These are phyloP conservation scores for Nelumbo lutea DNA, from an alignment of 164 flowering plant genomes.

Conservation along the genomic window DNA sequence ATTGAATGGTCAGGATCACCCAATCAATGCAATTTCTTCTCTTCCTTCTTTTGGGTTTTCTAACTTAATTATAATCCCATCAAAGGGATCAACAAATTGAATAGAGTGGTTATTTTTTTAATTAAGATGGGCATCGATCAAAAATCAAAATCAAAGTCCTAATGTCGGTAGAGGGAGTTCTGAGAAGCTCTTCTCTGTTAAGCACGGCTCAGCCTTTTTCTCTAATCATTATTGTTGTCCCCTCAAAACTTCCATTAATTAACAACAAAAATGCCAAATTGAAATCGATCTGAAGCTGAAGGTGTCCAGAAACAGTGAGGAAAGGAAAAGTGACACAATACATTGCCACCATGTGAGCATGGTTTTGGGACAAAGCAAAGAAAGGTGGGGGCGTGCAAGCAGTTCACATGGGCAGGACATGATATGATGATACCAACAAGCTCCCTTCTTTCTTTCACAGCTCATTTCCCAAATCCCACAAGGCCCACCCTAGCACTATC, in stretches of 20 bases:
- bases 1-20: no score
- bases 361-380: conserved; percentile 47
- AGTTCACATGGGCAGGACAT: conserved; percentile 38
- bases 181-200: no score
- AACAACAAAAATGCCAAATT: conserved; percentile 6
- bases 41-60: no score
- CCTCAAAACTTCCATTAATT: conserved; percentile 1
- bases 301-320: conserved; percentile 5
- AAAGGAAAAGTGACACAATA: neutral
- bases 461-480: conserved; percentile 6
- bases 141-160: no score
- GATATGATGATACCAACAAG: conserved; percentile 3
- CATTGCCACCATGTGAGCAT: conserved; percentile 38
- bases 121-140: no score
- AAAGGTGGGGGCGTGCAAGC: conserved; percentile 27
- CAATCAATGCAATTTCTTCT: no score
- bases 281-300: neutral
- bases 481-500: conserved; percentile 3
- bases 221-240: conserved; percentile 11
- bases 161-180: no score
- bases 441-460: conserved; percentile 11
- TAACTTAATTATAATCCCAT: no score
- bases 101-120: no score
- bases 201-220: neutral
- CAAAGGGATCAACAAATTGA: no score